Base-by-base conservation (phyloP, 441 rosid species). In the Jatropha podagrica region DNA sequence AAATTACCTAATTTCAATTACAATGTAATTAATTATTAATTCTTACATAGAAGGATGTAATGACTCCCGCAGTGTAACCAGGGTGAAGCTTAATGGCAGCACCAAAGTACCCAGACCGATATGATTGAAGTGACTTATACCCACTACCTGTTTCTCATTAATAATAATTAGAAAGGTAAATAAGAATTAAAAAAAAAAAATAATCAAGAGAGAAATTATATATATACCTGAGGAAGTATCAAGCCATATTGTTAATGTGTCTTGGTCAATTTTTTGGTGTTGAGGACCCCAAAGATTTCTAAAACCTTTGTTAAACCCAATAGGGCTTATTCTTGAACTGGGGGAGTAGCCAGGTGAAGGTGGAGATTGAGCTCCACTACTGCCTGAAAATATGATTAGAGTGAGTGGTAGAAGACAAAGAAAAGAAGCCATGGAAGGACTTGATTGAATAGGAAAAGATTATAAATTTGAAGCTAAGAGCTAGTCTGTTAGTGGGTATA, bases 341-440 rank as follows among this genome's bases (percentile, higher is more conserved):
- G 99, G 99, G 87, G 88, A 81, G 83, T 92, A 93, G 20, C 97
- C 99, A 67, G 99, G 99, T 55, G 94, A 86, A 71, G 98, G 99
- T 18, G 96, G 95, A 82, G 86, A 77, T 77, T 78, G 81, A 69
- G 96, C 96, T 81, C 58, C 79, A 9, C 27, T 41, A 82, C 67
- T 80, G 51, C 82, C 81, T 40, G 86, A 80, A 63, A 81, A 58
- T 62, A 77, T 55, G 72, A 82, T 32, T 48, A 86, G 69, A 73
- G 42, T 15, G 10, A 74, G 49, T 1, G 58, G 23, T 10, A 69
- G 70, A 41, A 70, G 58, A 20, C 15, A 26, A 55, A 66, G 46
- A 71, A 76, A 70, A 84, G 65, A 76, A 77, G 81, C 82, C 80
- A 80, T 67, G 11, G 81, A 68, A 76, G 54, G 15, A 37, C 10